Evolutionary conservation across 129 eudicot genomes (phyloP), one percentile per base, ranked within the genome.

Genomic region (Tanacetum coccineum): DNA sequence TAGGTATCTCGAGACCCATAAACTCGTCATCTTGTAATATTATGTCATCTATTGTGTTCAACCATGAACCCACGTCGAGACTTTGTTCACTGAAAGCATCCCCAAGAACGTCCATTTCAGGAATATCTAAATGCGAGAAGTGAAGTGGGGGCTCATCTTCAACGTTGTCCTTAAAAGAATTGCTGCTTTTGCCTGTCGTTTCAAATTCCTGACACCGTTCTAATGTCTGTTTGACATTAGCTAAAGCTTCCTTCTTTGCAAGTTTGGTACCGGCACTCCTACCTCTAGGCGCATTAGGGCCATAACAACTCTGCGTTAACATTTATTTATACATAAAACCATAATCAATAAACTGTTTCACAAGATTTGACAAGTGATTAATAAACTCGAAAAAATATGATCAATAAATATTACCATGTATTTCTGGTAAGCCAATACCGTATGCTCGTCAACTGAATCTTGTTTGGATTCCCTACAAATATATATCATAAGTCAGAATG

Each of bases 1-100:
- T 90, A 57, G 97, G 97, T 71, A 90, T 90, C 76, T 82, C 97
- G 67, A 90, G 97, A 44, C 95, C 95, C 87, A 84, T 76, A 71
- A 69, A 87, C 49, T 82, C 95, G 21, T 81, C 69, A 72, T 86
- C 96, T 71, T 81, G 96, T 19, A 87, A 72, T 44, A 81, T 81
- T 10, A 82, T 95, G 59, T 90, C 97, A 54, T 90, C 97, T 14
- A 90, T n/a, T n/a, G n/a, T 82, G 75, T 84, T 84, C 76, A 90
- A 82, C 97, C 97, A 90, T 50, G 97, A 87, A 30, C 87, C 91
- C 51, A 90, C 55, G 59, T 90, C 97, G 66, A 83, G 80, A 64
- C 89, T 95, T 71, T 90, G 89, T 68, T 78, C 91, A 58, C 87
- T 86, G 52, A 89, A 83, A 75, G 54, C 91, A 46, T 80, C 91